Conservation (phyloP, 2,329 filamentous ascomycete species). For the Aspergillus hortae region DNA sequence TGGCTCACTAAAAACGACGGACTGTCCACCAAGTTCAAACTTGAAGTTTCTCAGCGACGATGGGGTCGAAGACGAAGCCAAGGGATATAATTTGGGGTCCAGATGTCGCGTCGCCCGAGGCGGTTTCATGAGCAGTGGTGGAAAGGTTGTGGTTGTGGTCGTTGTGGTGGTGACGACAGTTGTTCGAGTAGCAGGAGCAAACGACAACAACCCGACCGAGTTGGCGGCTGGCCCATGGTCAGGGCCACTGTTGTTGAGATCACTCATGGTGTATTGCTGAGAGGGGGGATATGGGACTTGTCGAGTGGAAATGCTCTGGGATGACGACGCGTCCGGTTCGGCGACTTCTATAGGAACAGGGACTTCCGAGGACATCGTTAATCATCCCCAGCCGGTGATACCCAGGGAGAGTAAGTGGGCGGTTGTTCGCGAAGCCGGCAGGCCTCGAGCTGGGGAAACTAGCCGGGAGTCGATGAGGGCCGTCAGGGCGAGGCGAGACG, state of each 20-base stretch:
- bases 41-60: conserved; percentile 71
- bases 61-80: conserved; percentile 79
- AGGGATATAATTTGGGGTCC: conserved; percentile 84
- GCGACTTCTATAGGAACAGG: conserved; percentile 6
- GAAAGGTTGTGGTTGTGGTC: conserved; percentile 76
- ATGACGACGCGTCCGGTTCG: conserved; percentile 8
- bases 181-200: conserved; percentile 61
- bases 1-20: conserved; percentile 61
- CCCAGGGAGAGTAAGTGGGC: conserved; percentile 4
- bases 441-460: conserved; percentile 9
- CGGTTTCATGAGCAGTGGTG: conserved; percentile 75
- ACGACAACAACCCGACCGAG: conserved; percentile 58
- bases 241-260: conserved; percentile 19
- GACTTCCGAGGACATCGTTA: conserved; percentile 15
- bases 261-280: conserved; percentile 26
- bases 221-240: conserved; percentile 24
- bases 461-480: conserved; percentile 11
- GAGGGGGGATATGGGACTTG: conserved; percentile 9
- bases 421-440: conserved; percentile 6
- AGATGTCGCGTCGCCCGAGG: conserved; percentile 68
- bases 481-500: conserved; percentile 19
- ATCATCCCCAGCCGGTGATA: conserved; percentile 12
- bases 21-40: conserved; percentile 64
- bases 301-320: conserved; percentile 7
- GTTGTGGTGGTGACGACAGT: conserved; percentile 84